These are phyloP conservation scores for Blastomyces emzantsi DNA, from an alignment of 2,329 filamentous ascomycete genomes.

Conservation along the genomic window DNA sequence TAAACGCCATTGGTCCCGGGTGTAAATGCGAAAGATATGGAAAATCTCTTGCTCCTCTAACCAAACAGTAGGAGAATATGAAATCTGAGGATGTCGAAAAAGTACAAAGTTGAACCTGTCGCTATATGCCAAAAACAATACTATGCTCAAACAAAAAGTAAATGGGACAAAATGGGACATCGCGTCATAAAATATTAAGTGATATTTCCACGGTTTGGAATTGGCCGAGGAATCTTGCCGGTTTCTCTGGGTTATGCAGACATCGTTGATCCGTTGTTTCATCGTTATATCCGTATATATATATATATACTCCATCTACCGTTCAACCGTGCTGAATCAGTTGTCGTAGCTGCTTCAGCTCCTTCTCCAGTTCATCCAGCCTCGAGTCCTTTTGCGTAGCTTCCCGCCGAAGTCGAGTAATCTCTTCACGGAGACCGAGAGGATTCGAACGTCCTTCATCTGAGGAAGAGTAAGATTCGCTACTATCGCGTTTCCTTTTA, in stretches of 20 bases:
- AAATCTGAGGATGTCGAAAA: not conserved
- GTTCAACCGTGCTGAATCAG: slow-evolving; percentile 5
- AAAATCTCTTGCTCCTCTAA: not conserved
- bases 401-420: slow-evolving; percentile 58
- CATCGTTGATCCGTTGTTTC: not conserved
- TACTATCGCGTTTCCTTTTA: slow-evolving; percentile 21
- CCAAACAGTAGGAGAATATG: not conserved
- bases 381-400: slow-evolving; percentile 49
- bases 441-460: slow-evolving; percentile 26
- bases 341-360: slow-evolving; percentile 14
- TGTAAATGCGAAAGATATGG: not conserved
- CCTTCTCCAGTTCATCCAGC: slow-evolving; percentile 32
- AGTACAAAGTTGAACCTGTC: not conserved
- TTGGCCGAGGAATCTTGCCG: not conserved
- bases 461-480: slow-evolving; percentile 26
- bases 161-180: not conserved
- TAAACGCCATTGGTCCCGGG: not conserved
- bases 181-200: not conserved
- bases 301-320: not conserved
- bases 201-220: not conserved
- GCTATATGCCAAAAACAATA: not conserved
- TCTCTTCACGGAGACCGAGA: slow-evolving; percentile 49
- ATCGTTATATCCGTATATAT: not conserved
- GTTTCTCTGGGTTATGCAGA: not conserved
- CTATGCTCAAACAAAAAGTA: not conserved